Evolutionary conservation across 192 early-diverging fungal genomes (phyloP).

Genomic region (Coemansia asiatica): DNA sequence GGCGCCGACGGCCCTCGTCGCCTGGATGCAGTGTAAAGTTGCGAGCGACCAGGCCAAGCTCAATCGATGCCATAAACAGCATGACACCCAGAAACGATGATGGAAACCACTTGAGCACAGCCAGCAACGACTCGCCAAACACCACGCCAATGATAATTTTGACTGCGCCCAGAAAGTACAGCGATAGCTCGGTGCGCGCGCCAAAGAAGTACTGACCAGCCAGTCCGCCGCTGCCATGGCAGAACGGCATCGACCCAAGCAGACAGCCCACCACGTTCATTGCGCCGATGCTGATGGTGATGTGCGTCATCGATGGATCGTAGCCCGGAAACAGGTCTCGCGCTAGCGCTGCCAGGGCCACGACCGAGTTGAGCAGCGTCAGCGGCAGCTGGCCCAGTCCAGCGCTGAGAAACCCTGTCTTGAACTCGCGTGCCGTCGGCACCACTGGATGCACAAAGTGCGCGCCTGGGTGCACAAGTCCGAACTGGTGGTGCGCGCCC

Average conservation of each 20-base stretch:
- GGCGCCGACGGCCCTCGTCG: conserved; percentile 33
- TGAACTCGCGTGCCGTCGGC: conserved; percentile 66
- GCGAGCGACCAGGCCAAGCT: conserved; percentile 64
- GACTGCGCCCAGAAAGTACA: conserved; percentile 72
- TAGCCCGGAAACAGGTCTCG: conserved; percentile 80
- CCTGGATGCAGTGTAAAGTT: conserved; percentile 43
- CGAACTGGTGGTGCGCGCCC: conserved; percentile 51
- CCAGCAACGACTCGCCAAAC: conserved; percentile 78
- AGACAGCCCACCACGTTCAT: conserved; percentile 81
- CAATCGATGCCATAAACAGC: conserved; percentile 80
- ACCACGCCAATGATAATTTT: conserved; percentile 82
- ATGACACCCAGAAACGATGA: conserved; percentile 80
- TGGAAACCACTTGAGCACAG: conserved; percentile 71
- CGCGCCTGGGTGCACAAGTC: conserved; percentile 47
- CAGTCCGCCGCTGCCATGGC: conserved; percentile 85
- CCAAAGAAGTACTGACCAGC: conserved; percentile 95
- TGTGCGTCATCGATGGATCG: conserved; percentile 48
- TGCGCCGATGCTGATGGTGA: conserved; percentile 66
- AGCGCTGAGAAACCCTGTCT: conserved; percentile 73
- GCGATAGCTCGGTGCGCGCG: conserved; percentile 75
- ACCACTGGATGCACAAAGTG: conserved; percentile 63
- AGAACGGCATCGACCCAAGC: conserved; percentile 77
- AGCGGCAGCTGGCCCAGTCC: conserved; percentile 85
- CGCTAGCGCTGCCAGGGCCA: conserved; percentile 73
- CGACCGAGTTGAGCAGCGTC: conserved; percentile 82